Evolutionary conservation across 176 grass and related monocot genomes (phyloP).

Genomic region (Pontederia crassipes): DNA sequence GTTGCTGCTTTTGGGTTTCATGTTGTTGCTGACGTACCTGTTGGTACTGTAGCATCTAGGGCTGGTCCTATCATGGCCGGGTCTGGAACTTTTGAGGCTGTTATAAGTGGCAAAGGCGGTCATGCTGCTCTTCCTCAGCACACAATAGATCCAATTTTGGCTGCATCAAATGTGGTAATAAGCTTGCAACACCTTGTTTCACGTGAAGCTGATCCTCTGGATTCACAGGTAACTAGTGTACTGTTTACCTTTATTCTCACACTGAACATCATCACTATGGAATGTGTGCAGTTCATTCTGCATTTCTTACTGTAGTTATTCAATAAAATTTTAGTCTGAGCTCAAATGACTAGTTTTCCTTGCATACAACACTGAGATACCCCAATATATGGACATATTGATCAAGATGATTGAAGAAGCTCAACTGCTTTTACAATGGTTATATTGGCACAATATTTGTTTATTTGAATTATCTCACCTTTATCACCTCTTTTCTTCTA

Average conservation of each 20-base stretch:
- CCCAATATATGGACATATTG: too few species aligned
- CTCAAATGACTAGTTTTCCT: too few species aligned
- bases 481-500: too few species aligned
- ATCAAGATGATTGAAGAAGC: too few species aligned
- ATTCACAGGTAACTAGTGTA: conserved; percentile 64
- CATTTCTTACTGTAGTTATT: neutral
- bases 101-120: conserved; percentile 89
- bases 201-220: conserved; percentile 89
- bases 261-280: neutral
- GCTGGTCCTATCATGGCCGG: conserved; percentile 77
- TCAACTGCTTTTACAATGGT: too few species aligned
- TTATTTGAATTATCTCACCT: too few species aligned
- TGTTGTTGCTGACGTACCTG: conserved; percentile 29
- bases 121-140: conserved; percentile 93
- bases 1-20: conserved; percentile 38
- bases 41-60: conserved; percentile 58
- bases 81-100: conserved; percentile 75
- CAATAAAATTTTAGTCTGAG: too few species aligned
- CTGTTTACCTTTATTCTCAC: conserved; percentile 15
- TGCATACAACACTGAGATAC: too few species aligned
- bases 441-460: too few species aligned
- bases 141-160: conserved; percentile 90
- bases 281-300: neutral
- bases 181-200: conserved; percentile 95
- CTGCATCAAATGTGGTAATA: conserved; percentile 92